A percentile compares a stretch with the other conserved stretches of the same genome.
Conservation (phyloP, 805 yeast genomes). For the Kazachstania kunashirensis region DNA sequence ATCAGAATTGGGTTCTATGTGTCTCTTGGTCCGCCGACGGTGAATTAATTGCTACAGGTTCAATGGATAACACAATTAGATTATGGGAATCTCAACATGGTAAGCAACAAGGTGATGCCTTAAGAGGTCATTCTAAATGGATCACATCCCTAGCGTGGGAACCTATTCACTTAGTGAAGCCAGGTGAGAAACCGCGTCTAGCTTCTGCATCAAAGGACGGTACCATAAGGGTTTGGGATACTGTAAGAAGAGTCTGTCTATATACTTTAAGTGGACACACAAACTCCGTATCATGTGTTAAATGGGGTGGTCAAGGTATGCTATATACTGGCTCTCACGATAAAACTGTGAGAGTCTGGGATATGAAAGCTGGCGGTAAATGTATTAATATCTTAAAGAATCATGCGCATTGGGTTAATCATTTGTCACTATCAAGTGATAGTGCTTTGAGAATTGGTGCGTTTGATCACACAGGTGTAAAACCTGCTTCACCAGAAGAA, state of each 20-base stretch:
- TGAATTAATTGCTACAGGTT: conserved; percentile 83
- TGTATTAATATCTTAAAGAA: conserved; percentile 70
- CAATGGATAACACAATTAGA: conserved; percentile 85
- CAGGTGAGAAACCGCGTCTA: conserved; percentile 58
- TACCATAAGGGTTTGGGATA: conserved; percentile 83
- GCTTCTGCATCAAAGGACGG: conserved; percentile 90
- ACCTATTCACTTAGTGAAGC: conserved; percentile 70
- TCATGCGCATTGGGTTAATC: conserved; percentile 98
- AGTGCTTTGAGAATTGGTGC: conserved; percentile 81
- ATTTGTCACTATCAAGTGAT: conserved; percentile 84
- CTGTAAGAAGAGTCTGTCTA: conserved; percentile 53
- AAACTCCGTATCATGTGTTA: conserved; percentile 86
- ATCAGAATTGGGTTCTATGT: conserved; percentile 86
- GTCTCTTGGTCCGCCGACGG: conserved; percentile 92
- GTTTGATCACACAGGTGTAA: conserved; percentile 58
- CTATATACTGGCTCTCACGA: conserved; percentile 90
- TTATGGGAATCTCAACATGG: conserved; percentile 81
- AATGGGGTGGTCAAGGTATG: conserved; percentile 86
- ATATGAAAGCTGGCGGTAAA: conserved; percentile 58
- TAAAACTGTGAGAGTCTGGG: conserved; percentile 90
- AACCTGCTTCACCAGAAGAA: conserved; percentile 37
- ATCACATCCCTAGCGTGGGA: conserved; percentile 88
- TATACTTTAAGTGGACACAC: conserved; percentile 80
- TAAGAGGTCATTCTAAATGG: conserved; percentile 83
- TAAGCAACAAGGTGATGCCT: conserved; percentile 57